phyloP scores from a whole-genome alignment of 176 grass and related monocot species.

The Hordeum vulgare region DNA sequence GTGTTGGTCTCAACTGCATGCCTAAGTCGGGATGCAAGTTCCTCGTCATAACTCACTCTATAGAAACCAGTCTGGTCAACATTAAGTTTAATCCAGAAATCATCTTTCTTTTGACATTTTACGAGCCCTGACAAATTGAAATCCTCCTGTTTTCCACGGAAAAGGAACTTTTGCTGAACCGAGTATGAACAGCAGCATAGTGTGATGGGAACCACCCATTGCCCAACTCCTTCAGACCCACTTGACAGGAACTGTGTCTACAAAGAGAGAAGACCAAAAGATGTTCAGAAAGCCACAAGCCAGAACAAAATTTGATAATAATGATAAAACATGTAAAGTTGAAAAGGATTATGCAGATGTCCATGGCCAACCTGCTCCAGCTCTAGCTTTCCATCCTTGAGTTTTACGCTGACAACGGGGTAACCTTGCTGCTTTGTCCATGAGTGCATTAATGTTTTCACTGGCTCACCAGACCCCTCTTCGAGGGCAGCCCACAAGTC shows the following conservation, averaged over 20 bases:
- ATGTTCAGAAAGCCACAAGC: slow-evolving; percentile 6
- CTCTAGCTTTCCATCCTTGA: slow-evolving; percentile 59
- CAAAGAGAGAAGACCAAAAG: slow-evolving; percentile 21
- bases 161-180: slow-evolving; percentile 68
- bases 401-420: slow-evolving; percentile 67
- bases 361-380: slow-evolving; percentile 56
- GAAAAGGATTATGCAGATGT: background rate
- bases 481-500: slow-evolving; percentile 93
- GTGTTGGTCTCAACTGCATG: slow-evolving; percentile 64
- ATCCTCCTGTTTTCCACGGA: slow-evolving; percentile 51
- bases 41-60: slow-evolving; percentile 75
- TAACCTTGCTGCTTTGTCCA: slow-evolving; percentile 99
- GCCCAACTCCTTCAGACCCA: slow-evolving; percentile 52
- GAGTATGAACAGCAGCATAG: slow-evolving; percentile 72
- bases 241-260: slow-evolving; percentile 88
- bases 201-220: slow-evolving; percentile 92
- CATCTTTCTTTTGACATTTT: slow-evolving; percentile 27
- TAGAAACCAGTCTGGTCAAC: slow-evolving; percentile 87
- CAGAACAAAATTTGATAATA: background rate
- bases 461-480: slow-evolving; percentile 85
- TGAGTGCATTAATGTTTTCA: slow-evolving; percentile 80
- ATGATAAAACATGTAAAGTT: background rate
- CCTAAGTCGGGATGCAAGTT: slow-evolving; percentile 67
- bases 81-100: slow-evolving; percentile 90
- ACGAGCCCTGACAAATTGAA: slow-evolving; percentile 40